Conservation (phyloP, 1,284 basidiomycete species). For the Ganoderma sp. region DNA sequence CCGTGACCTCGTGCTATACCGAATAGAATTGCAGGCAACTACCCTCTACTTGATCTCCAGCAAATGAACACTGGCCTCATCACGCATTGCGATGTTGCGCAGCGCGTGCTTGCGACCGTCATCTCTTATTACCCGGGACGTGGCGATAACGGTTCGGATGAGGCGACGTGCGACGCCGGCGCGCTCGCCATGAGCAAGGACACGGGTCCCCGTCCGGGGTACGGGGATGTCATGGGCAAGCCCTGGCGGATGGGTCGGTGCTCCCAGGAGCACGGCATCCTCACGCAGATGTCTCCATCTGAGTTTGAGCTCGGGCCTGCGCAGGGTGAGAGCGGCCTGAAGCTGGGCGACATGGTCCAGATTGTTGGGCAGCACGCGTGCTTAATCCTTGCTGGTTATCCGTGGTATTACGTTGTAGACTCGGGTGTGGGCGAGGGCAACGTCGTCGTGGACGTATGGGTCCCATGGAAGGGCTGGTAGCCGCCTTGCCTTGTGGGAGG, state of each 20-base stretch:
- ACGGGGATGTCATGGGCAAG: constrained; percentile 71
- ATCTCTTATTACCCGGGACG: constrained; percentile 79
- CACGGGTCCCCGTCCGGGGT: constrained; percentile 72
- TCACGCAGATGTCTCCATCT: constrained; percentile 49
- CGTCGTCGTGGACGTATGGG: constrained; percentile 83
- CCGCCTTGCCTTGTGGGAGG: not conserved
- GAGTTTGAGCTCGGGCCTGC: constrained; percentile 32
- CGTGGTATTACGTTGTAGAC: constrained; percentile 86
- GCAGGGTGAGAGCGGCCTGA: constrained; percentile 45
- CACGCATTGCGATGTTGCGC: constrained; percentile 60
- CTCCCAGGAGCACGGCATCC: constrained; percentile 83
- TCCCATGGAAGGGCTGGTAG: constrained; percentile 91
- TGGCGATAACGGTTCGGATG: constrained; percentile 63
- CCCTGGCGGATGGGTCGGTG: constrained; percentile 77
- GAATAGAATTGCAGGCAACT: constrained; percentile 61
- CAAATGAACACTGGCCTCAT: constrained; percentile 79
- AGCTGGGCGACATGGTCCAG: constrained; percentile 66
- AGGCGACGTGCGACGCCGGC: constrained; percentile 83
- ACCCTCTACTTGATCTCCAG: constrained; percentile 85
- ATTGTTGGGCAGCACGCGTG: constrained; percentile 83
- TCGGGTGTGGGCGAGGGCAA: constrained; percentile 51
- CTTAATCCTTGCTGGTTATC: constrained; percentile 75
- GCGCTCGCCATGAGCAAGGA: constrained; percentile 88
- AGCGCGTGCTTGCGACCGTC: constrained; percentile 74
- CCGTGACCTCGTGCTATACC: not conserved